phyloP scores from a whole-genome alignment of 352 stramenopile genomes.

The Globisporangium perplexum region DNA sequence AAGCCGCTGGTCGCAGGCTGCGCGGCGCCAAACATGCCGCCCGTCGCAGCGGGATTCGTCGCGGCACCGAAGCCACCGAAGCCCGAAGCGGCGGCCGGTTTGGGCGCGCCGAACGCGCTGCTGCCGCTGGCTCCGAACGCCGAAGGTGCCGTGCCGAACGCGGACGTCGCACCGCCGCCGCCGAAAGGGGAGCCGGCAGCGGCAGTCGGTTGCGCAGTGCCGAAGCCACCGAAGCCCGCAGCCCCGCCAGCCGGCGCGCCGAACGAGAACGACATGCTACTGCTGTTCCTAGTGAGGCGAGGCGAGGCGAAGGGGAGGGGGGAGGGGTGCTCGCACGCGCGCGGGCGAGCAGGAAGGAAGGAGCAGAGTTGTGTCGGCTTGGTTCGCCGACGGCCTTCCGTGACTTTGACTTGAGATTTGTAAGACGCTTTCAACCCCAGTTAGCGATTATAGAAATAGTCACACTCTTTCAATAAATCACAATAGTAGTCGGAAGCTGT shows the following conservation, averaged over 20 bases:
- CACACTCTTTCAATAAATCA: too few relatives aligned
- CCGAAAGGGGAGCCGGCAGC: conserved; percentile 49
- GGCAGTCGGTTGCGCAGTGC: conserved; percentile 22
- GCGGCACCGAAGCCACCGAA: conserved; percentile 44
- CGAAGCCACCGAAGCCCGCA: conserved; percentile 44
- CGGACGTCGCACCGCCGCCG: conserved; percentile 23
- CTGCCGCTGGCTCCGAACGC: conserved; percentile 31
- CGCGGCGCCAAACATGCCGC: conserved; percentile 23
- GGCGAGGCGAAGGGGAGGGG: too few relatives aligned
- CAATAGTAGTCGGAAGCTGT: too few relatives aligned
- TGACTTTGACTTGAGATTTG: too few relatives aligned
- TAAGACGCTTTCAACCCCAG: too few relatives aligned
- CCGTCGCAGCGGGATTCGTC: conserved; percentile 13
- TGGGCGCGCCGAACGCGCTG: conserved; percentile 30
- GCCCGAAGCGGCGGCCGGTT: conserved; percentile 15
- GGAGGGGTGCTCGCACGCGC: too few relatives aligned
- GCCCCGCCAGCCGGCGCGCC: conserved; percentile 27
- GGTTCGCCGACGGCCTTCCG: too few relatives aligned
- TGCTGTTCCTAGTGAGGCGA: background rate
- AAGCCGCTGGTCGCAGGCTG: conserved; percentile 28
- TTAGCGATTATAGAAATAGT: too few relatives aligned
- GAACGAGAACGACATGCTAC: conserved; percentile 48
- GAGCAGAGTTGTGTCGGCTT: too few relatives aligned
- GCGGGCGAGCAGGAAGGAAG: too few relatives aligned
- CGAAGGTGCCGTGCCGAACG: conserved; percentile 22